These are phyloP conservation scores for Aspergillaceae sp. DNA, from an alignment of 2,329 filamentous ascomycete species.

Conservation along the genomic window DNA sequence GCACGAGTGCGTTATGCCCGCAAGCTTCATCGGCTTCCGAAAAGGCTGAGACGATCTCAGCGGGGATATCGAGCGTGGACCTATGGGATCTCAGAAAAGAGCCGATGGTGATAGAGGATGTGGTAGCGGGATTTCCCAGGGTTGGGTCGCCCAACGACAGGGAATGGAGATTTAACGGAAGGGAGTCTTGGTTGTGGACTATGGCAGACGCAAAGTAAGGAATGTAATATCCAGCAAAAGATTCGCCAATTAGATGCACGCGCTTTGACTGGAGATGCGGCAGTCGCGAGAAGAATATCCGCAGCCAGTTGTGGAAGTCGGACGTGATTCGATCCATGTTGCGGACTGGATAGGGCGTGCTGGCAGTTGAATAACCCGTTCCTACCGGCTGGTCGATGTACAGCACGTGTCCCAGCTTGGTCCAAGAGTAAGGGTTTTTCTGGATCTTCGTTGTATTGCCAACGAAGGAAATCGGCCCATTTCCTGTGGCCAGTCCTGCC, in stretches of 20 bases:
- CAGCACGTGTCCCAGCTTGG: conserved; percentile 25
- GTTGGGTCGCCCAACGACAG: conserved; percentile 30
- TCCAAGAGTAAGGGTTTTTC: conserved; percentile 16
- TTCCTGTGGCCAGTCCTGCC: conserved; percentile 17
- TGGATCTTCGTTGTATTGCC: conserved; percentile 18
- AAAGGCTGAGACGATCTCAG: conserved; percentile 22
- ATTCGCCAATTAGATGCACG: conserved; percentile 31
- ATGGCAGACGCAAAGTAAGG: conserved; percentile 29
- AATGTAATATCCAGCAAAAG: conserved; percentile 31
- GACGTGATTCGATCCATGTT: conserved; percentile 21
- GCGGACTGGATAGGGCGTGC: conserved; percentile 18
- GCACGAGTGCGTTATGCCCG: conserved; percentile 22
- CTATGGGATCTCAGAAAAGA: conserved; percentile 21
- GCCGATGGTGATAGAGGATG: conserved; percentile 22
- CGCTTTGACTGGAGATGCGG: conserved; percentile 23
- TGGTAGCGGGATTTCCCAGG: conserved; percentile 28
- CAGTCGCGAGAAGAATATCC: conserved; percentile 22
- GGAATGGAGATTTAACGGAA: conserved; percentile 25
- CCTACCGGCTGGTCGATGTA: conserved; percentile 33
- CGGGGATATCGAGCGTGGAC: conserved; percentile 16
- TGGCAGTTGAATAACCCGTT: conserved; percentile 27
- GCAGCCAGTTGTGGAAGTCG: conserved; percentile 26
- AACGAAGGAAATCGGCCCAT: conserved; percentile 24
- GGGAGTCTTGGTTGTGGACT: conserved; percentile 16
- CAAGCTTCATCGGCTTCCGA: conserved; percentile 22